Conservation (phyloP, 441 rosid species). For the Arabidopsis lyrata region DNA sequence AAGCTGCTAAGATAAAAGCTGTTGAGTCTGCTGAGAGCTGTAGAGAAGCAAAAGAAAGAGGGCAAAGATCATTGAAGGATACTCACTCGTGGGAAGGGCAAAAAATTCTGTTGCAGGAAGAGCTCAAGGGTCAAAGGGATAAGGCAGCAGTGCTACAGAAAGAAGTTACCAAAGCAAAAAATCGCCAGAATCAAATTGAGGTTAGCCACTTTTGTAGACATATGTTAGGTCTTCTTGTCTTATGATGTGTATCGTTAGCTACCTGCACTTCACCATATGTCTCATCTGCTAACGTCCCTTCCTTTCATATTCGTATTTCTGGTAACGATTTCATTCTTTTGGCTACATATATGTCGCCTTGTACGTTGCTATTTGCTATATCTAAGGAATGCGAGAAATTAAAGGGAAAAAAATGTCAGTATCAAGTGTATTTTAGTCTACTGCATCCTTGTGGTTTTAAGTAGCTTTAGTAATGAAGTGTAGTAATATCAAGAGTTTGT, state of each 20-base stretch:
- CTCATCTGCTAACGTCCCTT: conserved; percentile 22
- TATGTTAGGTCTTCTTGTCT: conserved; percentile 35
- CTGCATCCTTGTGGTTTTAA: background rate
- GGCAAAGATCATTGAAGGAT: conserved; percentile 64
- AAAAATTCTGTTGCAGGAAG: conserved; percentile 73
- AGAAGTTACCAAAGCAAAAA: conserved; percentile 73
- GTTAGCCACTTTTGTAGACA: conserved; percentile 50
- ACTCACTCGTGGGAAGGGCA: conserved; percentile 86
- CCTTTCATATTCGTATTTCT: conserved; percentile 31
- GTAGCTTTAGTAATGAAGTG: background rate
- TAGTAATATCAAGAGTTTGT: background rate
- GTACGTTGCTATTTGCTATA: conserved; percentile 11
- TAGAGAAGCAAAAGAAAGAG: conserved; percentile 79
- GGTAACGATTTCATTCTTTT: conserved; percentile 25
- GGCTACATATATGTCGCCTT: background rate
- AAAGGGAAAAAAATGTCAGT: conserved; percentile 1
- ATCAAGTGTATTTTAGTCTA: background rate
- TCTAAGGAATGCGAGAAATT: background rate
- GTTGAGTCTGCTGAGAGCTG: conserved; percentile 76
- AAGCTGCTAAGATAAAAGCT: conserved; percentile 72
- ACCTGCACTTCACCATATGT: background rate
- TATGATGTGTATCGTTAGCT: conserved; percentile 26
- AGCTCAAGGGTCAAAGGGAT: conserved; percentile 66
- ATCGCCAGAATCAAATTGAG: conserved; percentile 67
- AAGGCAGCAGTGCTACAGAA: conserved; percentile 55